Evolutionary conservation across 306 rosid genomes (phyloP).

Genomic region (Sophora flavescens): DNA sequence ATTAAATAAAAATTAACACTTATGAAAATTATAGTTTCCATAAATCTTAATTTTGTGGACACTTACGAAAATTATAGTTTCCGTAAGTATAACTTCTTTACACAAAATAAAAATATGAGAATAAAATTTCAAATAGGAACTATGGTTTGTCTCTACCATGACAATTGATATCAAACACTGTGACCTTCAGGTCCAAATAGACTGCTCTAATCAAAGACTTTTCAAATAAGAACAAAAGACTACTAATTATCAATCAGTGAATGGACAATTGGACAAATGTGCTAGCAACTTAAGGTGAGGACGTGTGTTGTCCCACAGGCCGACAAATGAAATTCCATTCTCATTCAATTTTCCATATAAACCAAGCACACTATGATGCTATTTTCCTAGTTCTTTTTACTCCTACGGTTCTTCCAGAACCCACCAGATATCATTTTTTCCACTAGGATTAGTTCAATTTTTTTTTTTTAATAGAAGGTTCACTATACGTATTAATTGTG

Average conservation of each 20-base stretch:
- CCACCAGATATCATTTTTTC: not conserved
- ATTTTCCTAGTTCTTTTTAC: not conserved
- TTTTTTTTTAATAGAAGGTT: not conserved
- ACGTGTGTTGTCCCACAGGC: not conserved
- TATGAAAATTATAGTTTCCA: too few relatives aligned
- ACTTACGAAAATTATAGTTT: too few relatives aligned
- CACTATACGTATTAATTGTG: not conserved
- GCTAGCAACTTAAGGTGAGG: not conserved
- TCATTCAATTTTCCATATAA: conserved; percentile 37
- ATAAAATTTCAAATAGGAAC: too few relatives aligned
- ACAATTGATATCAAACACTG: not conserved
- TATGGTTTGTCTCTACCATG: not conserved
- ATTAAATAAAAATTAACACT: too few relatives aligned
- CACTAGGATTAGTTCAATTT: not conserved
- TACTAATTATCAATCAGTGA: conserved; percentile 5
- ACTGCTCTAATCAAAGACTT: conserved; percentile 24
- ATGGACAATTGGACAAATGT: not conserved
- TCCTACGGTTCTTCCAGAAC: too few relatives aligned
- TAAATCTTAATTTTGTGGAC: too few relatives aligned
- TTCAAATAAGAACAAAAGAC: not conserved
- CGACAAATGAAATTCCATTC: conserved; percentile 32
- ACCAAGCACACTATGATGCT: conserved; percentile 31
- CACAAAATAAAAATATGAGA: too few relatives aligned
- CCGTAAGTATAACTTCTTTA: too few relatives aligned
- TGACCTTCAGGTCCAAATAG: conserved; percentile 35